These are phyloP conservation scores for Russula sp. DNA, from an alignment of 768 basidiomycete species.

Conservation along the genomic window DNA sequence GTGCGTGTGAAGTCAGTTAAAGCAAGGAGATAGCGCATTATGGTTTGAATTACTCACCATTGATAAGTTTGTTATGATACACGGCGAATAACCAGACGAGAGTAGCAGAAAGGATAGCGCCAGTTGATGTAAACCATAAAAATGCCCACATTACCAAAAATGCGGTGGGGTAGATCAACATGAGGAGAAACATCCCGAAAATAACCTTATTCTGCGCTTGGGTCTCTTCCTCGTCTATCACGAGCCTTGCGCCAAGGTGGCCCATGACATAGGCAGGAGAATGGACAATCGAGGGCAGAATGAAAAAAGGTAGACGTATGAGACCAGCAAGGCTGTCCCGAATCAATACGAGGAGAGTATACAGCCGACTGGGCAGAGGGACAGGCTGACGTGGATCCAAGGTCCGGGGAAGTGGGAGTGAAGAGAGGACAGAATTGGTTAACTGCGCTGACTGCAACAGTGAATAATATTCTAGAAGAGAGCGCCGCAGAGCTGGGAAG, in stretches of 20 bases:
- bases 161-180: slow-evolving; percentile 75
- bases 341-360: slow-evolving; percentile 73
- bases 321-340: slow-evolving; percentile 71
- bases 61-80: slow-evolving; percentile 85
- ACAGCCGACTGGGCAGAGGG: slow-evolving; percentile 77
- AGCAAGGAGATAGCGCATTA: slow-evolving; percentile 8
- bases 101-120: slow-evolving; percentile 65
- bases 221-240: slow-evolving; percentile 86
- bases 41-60: slow-evolving; percentile 53
- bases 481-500: slow-evolving; percentile 58
- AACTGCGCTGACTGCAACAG: slow-evolving; percentile 78
- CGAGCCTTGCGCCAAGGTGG: slow-evolving; percentile 66
- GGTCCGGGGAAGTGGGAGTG: slow-evolving; percentile 78
- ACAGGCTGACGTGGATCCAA: slow-evolving; percentile 75
- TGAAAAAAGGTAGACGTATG: slow-evolving; percentile 82
- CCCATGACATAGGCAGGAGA: slow-evolving; percentile 84
- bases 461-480: slow-evolving; percentile 85
- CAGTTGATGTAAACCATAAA: slow-evolving; percentile 69
- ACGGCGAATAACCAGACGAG: slow-evolving; percentile 74
- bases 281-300: slow-evolving; percentile 80
- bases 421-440: slow-evolving; percentile 79
- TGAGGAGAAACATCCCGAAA: slow-evolving; percentile 70
- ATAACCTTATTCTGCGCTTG: slow-evolving; percentile 97
- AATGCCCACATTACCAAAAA: slow-evolving; percentile 87
- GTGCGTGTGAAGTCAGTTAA: background rate